These are phyloP conservation scores for Neoboletus magnificus DNA, from an alignment of 768 basidiomycete species.

Conservation along the genomic window DNA sequence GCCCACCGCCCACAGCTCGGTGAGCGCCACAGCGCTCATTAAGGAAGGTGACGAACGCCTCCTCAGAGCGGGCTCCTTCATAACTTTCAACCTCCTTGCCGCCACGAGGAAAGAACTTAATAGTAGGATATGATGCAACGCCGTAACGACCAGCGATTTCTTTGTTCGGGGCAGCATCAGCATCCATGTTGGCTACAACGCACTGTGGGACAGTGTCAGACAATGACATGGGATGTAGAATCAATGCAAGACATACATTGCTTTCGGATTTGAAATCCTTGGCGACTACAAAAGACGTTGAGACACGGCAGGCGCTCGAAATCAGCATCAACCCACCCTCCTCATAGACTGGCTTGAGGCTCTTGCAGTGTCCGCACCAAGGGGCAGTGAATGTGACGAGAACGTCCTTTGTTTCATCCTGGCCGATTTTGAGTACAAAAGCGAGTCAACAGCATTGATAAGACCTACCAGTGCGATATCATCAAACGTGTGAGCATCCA, in stretches of 20 bases:
- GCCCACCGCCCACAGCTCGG: constrained; percentile 76
- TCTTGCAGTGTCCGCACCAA: constrained; percentile 97
- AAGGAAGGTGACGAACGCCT: constrained; percentile 73
- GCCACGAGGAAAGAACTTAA: constrained; percentile 89
- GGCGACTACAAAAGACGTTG: constrained; percentile 51
- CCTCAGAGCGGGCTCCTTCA: constrained; percentile 65
- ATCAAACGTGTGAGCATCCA: constrained; percentile 74
- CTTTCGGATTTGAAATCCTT: constrained; percentile 72
- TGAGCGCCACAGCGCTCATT: constrained; percentile 86
- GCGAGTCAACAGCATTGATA: constrained; percentile 11
- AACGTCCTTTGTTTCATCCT: constrained; percentile 75
- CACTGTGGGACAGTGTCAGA: constrained; percentile 48
- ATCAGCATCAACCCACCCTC: constrained; percentile 43
- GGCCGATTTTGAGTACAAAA: neutral
- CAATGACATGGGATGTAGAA: neutral
- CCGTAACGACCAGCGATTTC: constrained; percentile 68
- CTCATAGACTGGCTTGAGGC: constrained; percentile 82
- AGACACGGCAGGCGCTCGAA: neutral
- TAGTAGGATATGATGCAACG: constrained; percentile 82
- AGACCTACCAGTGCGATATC: constrained; percentile 58
- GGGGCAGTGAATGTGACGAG: constrained; percentile 82
- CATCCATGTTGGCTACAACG: constrained; percentile 87
- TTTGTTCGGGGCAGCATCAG: constrained; percentile 78
- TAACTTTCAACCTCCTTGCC: constrained; percentile 65
- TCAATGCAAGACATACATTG: constrained; percentile 45